Evolutionary conservation across 352 stramenopile species (phyloP), one percentile per base, ranked within the genome.

Genomic region (Thalassiosira mediterranea): DNA sequence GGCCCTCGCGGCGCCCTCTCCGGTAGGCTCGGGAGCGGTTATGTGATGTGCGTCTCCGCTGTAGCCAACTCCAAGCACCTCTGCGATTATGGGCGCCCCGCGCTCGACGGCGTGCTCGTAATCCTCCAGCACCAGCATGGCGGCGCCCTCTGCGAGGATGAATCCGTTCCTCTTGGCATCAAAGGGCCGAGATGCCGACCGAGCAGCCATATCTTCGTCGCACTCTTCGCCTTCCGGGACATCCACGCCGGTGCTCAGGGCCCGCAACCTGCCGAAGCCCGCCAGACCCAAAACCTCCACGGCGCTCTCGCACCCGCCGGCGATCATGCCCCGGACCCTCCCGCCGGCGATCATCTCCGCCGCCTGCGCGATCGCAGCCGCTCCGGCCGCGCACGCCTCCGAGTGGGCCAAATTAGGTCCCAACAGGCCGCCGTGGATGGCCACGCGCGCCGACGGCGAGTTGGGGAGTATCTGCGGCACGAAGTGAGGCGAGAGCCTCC

Each of bases 31-130:
- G 13, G 92, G 93, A 40, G 84, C 79, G 1, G 91, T 95, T 13
- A 93, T 86, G 68, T 99, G 97, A 79, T 98, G 94, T 23, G 95
- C 97, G 88, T 99, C 97, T 13, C 96, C 94, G 42, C 93, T 97
- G 3, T 98, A 78, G 13, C 96, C 96, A 69, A 98, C 98, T 19
- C 97, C 97, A 8, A 89, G 75, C 5, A 99, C 77, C 83, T 99
- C 97, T 2, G 94, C 97, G 25, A 91, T 61, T 51, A 98, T 98
- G 26, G 88, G 81, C 1, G 96, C 97, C 3, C 94, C 92, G n/a
- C 97, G 91, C 40, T 89, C 81, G 72, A 95, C 94, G 0, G 97
- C 97, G 64, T 97, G 91, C 47, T 98, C 94, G 32, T 93, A 70
- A 63, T 94, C 88, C 84, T 98, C 95, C 25, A 98, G 73, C 0